Evolutionary conservation across 2,329 filamentous ascomycete genomes (phyloP).

Genomic region (Monosporascus sp.): DNA sequence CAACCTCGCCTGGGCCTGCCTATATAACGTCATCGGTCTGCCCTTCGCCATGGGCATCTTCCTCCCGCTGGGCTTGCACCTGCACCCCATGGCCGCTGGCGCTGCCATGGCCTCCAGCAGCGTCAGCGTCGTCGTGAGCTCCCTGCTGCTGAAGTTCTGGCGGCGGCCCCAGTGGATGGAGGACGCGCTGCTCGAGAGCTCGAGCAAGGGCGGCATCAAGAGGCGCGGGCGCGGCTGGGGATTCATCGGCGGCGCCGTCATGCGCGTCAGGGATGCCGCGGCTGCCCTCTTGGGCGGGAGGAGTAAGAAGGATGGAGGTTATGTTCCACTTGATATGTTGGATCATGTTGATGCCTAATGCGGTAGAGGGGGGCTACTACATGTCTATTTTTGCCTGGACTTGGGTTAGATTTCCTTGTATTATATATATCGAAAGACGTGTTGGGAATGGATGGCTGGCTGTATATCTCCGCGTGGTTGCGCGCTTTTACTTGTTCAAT

Average conservation of each 20-base stretch:
- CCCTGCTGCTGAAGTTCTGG: conserved; percentile 83
- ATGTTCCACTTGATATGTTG: conserved; percentile 52
- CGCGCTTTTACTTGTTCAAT: too few relatives aligned
- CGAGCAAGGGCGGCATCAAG: conserved; percentile 37
- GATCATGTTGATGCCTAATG: conserved; percentile 29
- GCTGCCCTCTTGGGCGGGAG: conserved; percentile 28
- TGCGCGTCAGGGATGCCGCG: conserved; percentile 36
- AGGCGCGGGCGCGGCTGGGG: conserved; percentile 37
- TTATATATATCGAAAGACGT: too few relatives aligned
- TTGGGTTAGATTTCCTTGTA: too few relatives aligned
- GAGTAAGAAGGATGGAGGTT: conserved; percentile 44
- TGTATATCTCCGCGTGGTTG: too few relatives aligned
- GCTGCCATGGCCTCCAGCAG: conserved; percentile 90
- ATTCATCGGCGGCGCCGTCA: conserved; percentile 31
- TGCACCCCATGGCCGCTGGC: conserved; percentile 92
- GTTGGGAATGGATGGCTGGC: too few relatives aligned
- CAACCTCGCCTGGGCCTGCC: conserved; percentile 86
- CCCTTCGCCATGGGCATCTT: conserved; percentile 97
- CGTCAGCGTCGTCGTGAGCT: conserved; percentile 83
- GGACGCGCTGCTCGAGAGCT: conserved; percentile 50
- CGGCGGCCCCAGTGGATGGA: conserved; percentile 81
- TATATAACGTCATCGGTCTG: conserved; percentile 86
- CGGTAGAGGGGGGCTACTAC: too few relatives aligned
- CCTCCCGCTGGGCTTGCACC: conserved; percentile 77
- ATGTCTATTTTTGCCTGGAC: too few relatives aligned